phyloP scores from a whole-genome alignment of 1,139 yeast species.

The Nakaseomyces bracarensis region DNA sequence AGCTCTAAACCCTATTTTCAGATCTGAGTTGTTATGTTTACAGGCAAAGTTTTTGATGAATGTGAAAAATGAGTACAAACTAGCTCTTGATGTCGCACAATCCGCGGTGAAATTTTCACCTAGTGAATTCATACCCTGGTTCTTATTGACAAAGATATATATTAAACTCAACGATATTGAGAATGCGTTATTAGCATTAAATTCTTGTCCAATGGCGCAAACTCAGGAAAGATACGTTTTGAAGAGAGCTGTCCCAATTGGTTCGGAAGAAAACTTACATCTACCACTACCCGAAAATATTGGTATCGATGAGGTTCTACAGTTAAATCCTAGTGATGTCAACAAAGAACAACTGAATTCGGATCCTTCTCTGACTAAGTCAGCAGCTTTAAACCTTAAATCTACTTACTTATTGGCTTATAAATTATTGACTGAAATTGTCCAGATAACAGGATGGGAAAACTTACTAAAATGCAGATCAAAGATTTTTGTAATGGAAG shows the following conservation, averaged over 20 bases:
- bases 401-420: constrained; percentile 84
- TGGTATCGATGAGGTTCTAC: constrained; percentile 48
- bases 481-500: constrained; percentile 93
- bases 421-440: constrained; percentile 69
- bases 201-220: constrained; percentile 92
- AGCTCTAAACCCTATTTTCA: constrained; percentile 31
- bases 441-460: constrained; percentile 85
- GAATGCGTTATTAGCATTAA: constrained; percentile 75
- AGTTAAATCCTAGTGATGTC: constrained; percentile 44
- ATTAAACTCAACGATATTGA: constrained; percentile 71
- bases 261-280: constrained; percentile 38
- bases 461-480: constrained; percentile 73
- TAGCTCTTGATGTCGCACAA: constrained; percentile 70
- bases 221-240: constrained; percentile 66
- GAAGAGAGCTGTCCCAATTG: constrained; percentile 34
- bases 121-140: constrained; percentile 91
- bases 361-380: constrained; percentile 62
- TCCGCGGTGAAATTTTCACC: constrained; percentile 85
- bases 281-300: constrained; percentile 85
- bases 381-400: constrained; percentile 79
- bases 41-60: constrained; percentile 70
- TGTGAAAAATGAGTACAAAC: constrained; percentile 54
- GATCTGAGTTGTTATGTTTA: constrained; percentile 32
- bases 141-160: constrained; percentile 64
- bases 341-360: constrained; percentile 48